Evolutionary conservation across 2,329 filamentous ascomycete genomes (phyloP).

Genomic region (Periconia sp.): DNA sequence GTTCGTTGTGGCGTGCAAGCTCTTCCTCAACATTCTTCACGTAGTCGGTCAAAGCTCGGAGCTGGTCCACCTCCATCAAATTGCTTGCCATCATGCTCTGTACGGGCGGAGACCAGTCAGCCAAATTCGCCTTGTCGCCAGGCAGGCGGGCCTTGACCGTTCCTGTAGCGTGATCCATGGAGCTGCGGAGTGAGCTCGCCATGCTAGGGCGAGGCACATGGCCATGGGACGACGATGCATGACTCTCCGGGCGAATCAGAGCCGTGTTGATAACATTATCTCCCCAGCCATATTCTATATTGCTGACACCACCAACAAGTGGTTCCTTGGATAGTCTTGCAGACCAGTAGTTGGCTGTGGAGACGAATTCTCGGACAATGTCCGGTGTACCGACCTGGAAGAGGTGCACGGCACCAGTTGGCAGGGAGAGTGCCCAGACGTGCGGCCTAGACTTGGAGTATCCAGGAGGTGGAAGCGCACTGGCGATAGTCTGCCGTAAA

Average conservation of each 20-base stretch:
- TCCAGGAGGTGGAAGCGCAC: slow-evolving; percentile 84
- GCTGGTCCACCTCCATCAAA: slow-evolving; percentile 79
- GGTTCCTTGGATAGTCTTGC: slow-evolving; percentile 93
- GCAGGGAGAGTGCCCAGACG: slow-evolving; percentile 92
- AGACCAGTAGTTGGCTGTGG: slow-evolving; percentile 96
- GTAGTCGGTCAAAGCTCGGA: slow-evolving; percentile 75
- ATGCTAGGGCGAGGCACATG: slow-evolving; percentile 58
- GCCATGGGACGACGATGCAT: slow-evolving; percentile 34
- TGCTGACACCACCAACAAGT: slow-evolving; percentile 89
- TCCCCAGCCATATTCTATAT: slow-evolving; percentile 97
- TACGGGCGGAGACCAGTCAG: slow-evolving; percentile 86
- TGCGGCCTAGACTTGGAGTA: slow-evolving; percentile 90
- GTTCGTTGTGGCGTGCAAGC: slow-evolving; percentile 82
- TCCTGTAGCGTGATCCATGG: slow-evolving; percentile 61
- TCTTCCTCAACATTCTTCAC: slow-evolving; percentile 87
- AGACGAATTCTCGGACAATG: slow-evolving; percentile 92
- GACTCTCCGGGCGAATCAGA: slow-evolving; percentile 49
- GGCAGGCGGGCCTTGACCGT: slow-evolving; percentile 72
- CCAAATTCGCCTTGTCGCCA: slow-evolving; percentile 82
- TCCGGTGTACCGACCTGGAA: slow-evolving; percentile 97
- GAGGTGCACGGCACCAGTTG: slow-evolving; percentile 93
- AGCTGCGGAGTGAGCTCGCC: slow-evolving; percentile 67
- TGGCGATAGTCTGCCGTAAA: slow-evolving; percentile 89
- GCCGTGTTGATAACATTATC: slow-evolving; percentile 73
- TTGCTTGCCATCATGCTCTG: slow-evolving; percentile 89